Evolutionary conservation across 495 filamentous ascomycete genomes (phyloP), one percentile per base, ranked within the genome.

Genomic region (Lichenothelia convexa): DNA sequence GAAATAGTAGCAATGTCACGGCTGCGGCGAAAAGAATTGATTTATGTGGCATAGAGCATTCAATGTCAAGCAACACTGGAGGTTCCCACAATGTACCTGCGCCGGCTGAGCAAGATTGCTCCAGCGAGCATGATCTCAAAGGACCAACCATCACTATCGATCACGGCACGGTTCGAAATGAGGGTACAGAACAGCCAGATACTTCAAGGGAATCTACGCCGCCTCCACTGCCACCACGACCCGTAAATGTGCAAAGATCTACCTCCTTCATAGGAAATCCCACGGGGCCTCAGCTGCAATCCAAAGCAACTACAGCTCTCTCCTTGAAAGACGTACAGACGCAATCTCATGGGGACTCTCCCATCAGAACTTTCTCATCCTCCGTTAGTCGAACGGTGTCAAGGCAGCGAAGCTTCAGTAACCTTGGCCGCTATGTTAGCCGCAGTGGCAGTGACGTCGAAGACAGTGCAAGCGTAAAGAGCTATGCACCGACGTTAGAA

Each of bases 401-500:
- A 33, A 29, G 50, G 32, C 48, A 31, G 47, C 47, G 42, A 49
- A 53, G 32, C 45, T 59, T 33, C 57, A 12, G 61, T 44, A 68
- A 63, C 27, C 48, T 68, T 6, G 62, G 55, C 35, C 65, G 60
- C 26, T 45, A 68, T 32, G 54, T 58, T 17, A 65, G 59, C 34
- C 49, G 57, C n/a, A 59, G 53, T 41, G 60, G 50, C 6, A 77
- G 71, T 45, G 80, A 83, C 38, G 58, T 60, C n/a, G 78, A 75
- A 31, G 91, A 95, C 44, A 71, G 71, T 7, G 73, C 76, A 41
- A 95, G 91, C 50, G 62, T 95, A 27, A 71, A 70, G 55, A 94
- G 85, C 62, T 75, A 73, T 53, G 69, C 77, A 7, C 82, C 80
- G 7, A 85, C 82, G 5, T 42, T 78, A 13, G 79, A 77, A 18